Evolutionary conservation across 2,329 filamentous ascomycete genomes (phyloP).

Genomic region (Trichophyton verrucosum): DNA sequence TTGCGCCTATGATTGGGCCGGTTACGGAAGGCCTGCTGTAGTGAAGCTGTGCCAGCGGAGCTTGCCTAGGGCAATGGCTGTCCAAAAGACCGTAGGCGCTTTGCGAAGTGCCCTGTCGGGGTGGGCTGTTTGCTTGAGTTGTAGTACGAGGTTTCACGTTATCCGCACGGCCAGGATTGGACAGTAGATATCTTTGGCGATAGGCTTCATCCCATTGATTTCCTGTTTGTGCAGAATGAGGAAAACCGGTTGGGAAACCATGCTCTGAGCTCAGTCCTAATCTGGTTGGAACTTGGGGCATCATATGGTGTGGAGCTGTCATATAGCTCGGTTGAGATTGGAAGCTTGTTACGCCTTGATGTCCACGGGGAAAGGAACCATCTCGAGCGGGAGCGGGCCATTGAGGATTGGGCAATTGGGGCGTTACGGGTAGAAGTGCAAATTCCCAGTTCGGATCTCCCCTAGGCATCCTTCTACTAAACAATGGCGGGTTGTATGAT

Average conservation of each 20-base stretch:
- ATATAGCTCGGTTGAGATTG: neutral
- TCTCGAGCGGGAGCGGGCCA: neutral
- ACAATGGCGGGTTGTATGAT: constrained; percentile 10
- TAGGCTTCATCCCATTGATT: neutral
- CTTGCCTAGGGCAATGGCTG: neutral
- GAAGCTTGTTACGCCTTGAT: neutral
- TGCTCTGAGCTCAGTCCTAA: neutral
- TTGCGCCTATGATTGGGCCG: neutral
- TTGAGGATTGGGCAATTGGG: neutral
- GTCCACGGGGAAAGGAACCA: neutral
- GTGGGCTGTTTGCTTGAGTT: neutral
- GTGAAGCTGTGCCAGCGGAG: neutral
- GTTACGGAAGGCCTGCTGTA: neutral
- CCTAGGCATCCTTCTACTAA: constrained; percentile 9
- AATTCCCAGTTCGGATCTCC: constrained; percentile 2
- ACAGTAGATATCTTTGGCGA: neutral
- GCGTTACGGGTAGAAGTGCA: neutral
- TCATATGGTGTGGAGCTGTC: neutral
- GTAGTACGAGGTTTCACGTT: no score
- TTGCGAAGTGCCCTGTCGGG: neutral
- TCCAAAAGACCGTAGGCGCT: neutral
- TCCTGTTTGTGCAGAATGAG: neutral
- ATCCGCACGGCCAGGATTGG: no score
- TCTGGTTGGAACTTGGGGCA: neutral
- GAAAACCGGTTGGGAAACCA: no score